A percentile compares a stretch with the other conserved stretches of the same genome.
These are phyloP conservation scores for Tolypocladium capitatum DNA, from an alignment of 2,329 filamentous ascomycete genomes.

Conservation along the genomic window DNA sequence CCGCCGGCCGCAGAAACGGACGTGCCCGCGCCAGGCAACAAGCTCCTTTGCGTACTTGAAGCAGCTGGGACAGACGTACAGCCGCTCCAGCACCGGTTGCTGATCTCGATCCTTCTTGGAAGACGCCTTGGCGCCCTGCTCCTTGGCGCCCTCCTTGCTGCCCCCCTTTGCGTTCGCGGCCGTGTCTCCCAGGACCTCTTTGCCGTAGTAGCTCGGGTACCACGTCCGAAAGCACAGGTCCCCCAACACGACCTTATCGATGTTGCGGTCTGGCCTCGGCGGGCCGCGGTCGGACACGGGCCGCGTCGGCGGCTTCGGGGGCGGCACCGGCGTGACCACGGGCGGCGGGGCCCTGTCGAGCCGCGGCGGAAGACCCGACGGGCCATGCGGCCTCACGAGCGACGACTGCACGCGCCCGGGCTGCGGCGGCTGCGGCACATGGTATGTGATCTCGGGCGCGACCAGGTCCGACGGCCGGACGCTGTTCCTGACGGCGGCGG, in stretches of 20 bases:
- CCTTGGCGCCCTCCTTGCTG: constrained; percentile 15
- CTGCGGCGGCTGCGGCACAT: constrained; percentile 21
- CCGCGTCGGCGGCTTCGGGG: constrained; percentile 20
- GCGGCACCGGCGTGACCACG: constrained; percentile 18
- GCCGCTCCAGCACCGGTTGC: constrained; percentile 42
- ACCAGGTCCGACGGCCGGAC: constrained; percentile 21
- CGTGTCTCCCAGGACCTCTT: constrained; percentile 48
- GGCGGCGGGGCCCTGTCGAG: constrained; percentile 14
- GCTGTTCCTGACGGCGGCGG: constrained; percentile 8
- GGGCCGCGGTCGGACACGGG: constrained; percentile 18
- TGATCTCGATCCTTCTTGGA: constrained; percentile 22
- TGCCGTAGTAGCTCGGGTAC: constrained; percentile 86
- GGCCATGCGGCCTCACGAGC: constrained; percentile 21
- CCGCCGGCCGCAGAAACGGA: constrained; percentile 40
- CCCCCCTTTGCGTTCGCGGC: constrained; percentile 14
- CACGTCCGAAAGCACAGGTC: constrained; percentile 75
- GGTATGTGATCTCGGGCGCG: constrained; percentile 27
- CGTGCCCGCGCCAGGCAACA: constrained; percentile 44
- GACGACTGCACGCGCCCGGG: constrained; percentile 13
- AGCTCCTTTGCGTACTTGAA: constrained; percentile 75
- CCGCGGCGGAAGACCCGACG: constrained; percentile 17
- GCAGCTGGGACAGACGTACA: constrained; percentile 86
- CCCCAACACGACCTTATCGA: constrained; percentile 76
- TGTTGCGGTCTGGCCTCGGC: constrained; percentile 52
- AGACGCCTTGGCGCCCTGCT: constrained; percentile 12